A percentile compares a stretch with the other conserved stretches of the same genome.
phyloP scores from a whole-genome alignment of 2,329 filamentous ascomycete genomes.

The Tolypocladium album region DNA sequence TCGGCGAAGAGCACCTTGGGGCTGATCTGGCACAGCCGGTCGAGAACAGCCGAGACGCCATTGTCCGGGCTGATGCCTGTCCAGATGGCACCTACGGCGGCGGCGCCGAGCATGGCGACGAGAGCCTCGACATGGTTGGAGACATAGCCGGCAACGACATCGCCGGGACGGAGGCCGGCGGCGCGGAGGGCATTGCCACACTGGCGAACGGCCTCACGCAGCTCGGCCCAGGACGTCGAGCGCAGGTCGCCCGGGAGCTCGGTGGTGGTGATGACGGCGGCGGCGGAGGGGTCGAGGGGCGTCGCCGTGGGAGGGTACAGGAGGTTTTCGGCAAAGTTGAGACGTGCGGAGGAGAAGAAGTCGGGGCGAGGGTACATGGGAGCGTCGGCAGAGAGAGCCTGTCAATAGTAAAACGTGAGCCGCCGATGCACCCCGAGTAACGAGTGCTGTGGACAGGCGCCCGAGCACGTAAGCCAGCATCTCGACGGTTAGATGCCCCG shows the following conservation, averaged over 20 bases:
- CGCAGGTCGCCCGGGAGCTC: slow-evolving; percentile 54
- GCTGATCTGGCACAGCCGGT: slow-evolving; percentile 75
- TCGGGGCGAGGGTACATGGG: slow-evolving; percentile 77
- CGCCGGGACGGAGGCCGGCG: slow-evolving; percentile 45
- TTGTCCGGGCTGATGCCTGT: slow-evolving; percentile 89
- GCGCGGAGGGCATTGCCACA: slow-evolving; percentile 63
- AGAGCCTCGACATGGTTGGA: slow-evolving; percentile 84
- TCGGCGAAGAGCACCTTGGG: slow-evolving; percentile 78
- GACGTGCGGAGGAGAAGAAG: slow-evolving; percentile 68
- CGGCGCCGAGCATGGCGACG: slow-evolving; percentile 76
- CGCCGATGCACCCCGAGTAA: neutral
- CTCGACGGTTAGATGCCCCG: neutral
- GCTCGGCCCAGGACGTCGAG: slow-evolving; percentile 60
- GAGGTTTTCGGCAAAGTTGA: slow-evolving; percentile 95
- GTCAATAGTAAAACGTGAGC: neutral
- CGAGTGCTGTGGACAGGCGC: neutral
- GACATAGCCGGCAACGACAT: slow-evolving; percentile 63
- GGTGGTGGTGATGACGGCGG: slow-evolving; percentile 71
- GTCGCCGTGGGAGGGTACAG: slow-evolving; percentile 55
- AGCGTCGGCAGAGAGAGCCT: slow-evolving; percentile 58
- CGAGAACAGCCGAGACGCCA: slow-evolving; percentile 81
- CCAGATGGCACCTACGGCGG: slow-evolving; percentile 81
- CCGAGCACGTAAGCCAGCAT: neutral
- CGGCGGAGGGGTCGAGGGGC: slow-evolving; percentile 39
- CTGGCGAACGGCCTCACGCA: slow-evolving; percentile 65